Conservation (phyloP, 2,329 filamentous ascomycete species). For the Tolypocladium inflatum region DNA sequence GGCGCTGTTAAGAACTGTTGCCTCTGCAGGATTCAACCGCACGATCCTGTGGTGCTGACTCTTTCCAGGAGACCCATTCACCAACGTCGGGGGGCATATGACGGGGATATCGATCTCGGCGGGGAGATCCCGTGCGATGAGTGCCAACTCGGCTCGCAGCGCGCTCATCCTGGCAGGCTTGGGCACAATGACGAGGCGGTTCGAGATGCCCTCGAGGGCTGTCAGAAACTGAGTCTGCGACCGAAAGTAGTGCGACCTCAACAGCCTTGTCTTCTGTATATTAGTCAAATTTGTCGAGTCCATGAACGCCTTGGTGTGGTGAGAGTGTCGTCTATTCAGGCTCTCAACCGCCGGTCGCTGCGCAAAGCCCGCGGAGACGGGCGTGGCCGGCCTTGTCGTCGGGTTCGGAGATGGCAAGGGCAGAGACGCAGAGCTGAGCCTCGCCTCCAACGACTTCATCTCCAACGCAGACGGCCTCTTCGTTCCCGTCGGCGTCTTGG, state of each 20-base stretch:
- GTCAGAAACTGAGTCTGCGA: constrained; percentile 73
- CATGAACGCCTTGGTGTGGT: constrained; percentile 45
- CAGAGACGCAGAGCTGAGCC: constrained; percentile 58
- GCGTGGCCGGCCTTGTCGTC: constrained; percentile 45
- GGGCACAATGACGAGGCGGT: constrained; percentile 71
- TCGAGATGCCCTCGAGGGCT: constrained; percentile 75
- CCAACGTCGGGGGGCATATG: constrained; percentile 66
- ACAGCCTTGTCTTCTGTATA: constrained; percentile 58
- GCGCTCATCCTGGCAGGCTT: constrained; percentile 76
- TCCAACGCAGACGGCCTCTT: constrained; percentile 42
- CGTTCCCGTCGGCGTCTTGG: constrained; percentile 20
- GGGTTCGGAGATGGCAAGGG: constrained; percentile 50
- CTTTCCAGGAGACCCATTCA: constrained; percentile 62
- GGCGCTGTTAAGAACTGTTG: constrained; percentile 77
- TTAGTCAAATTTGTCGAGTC: constrained; percentile 53
- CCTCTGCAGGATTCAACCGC: constrained; percentile 72
- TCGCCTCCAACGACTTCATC: constrained; percentile 45
- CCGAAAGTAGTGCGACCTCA: constrained; percentile 76
- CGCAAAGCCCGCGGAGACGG: constrained; percentile 43
- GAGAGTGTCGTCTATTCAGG: constrained; percentile 51
- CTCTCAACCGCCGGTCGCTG: constrained; percentile 33
- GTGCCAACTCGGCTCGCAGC: constrained; percentile 67
- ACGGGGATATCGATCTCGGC: constrained; percentile 78
- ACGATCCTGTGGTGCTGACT: constrained; percentile 78
- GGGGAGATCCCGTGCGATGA: constrained; percentile 72